These are phyloP conservation scores for Chaetomiaceae sp. DNA, from an alignment of 2,329 filamentous ascomycete species.

Conservation along the genomic window DNA sequence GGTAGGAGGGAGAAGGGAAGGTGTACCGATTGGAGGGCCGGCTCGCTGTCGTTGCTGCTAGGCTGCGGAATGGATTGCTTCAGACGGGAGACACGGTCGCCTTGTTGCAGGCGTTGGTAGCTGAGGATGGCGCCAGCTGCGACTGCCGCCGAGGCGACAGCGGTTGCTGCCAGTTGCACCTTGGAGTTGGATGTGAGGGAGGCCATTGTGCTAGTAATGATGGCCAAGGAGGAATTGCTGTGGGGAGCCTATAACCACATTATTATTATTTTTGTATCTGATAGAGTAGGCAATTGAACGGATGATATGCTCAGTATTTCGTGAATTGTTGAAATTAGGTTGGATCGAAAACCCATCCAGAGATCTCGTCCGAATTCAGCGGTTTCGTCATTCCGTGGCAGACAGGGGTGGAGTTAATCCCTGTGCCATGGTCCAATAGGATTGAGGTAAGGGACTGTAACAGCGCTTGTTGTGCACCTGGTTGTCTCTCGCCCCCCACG, in stretches of 20 bases:
- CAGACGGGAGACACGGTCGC: slow-evolving; percentile 51
- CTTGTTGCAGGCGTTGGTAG: slow-evolving; percentile 56
- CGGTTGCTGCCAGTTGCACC: slow-evolving; percentile 66
- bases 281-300: neutral
- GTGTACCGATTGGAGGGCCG: slow-evolving; percentile 36
- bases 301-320: too few relatives aligned
- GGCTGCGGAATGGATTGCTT: slow-evolving; percentile 56
- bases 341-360: slow-evolving; percentile 4
- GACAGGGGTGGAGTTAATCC: slow-evolving; percentile 1
- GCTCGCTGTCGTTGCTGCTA: slow-evolving; percentile 29
- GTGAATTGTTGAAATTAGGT: neutral
- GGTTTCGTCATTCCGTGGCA: slow-evolving; percentile 6
- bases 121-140: slow-evolving; percentile 58
- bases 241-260: too few relatives aligned
- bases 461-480: too few relatives aligned
- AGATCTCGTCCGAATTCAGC: neutral
- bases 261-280: too few relatives aligned
- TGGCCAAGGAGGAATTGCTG: too few relatives aligned
- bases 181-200: slow-evolving; percentile 44
- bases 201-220: slow-evolving; percentile 28
- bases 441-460: too few relatives aligned
- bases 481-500: too few relatives aligned
- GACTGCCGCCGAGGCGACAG: slow-evolving; percentile 58
- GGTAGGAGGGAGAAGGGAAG: neutral
- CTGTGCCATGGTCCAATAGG: too few relatives aligned